Percentiles rank a stretch among this genome's conserved stretches.
These are phyloP conservation scores for Acrocalymma vagum DNA, from an alignment of 2,329 filamentous ascomycete genomes.

Conservation along the genomic window DNA sequence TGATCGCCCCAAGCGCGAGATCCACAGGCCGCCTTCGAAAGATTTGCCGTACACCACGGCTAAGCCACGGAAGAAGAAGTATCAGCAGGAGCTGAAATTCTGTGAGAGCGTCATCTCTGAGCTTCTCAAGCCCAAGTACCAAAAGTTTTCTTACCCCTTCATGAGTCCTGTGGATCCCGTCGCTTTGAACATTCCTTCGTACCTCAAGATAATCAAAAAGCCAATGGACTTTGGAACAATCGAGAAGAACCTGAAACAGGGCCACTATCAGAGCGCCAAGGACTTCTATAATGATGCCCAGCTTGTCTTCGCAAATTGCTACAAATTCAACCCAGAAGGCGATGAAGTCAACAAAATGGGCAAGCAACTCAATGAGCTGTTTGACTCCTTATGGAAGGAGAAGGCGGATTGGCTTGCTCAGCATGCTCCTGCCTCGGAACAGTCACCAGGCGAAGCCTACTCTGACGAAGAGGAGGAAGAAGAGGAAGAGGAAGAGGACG, in stretches of 20 bases:
- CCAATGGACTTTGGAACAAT: constrained; percentile 96
- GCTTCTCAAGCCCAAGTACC: constrained; percentile 77
- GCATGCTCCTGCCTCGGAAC: constrained; percentile 72
- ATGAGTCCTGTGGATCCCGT: constrained; percentile 89
- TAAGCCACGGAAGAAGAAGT: constrained; percentile 90
- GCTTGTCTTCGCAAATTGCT: constrained; percentile 89
- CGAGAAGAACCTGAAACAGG: constrained; percentile 75
- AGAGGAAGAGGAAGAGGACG: constrained; percentile 70
- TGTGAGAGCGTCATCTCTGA: constrained; percentile 84
- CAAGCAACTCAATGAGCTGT: constrained; percentile 76
- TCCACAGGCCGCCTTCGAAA: constrained; percentile 88
- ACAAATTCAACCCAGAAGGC: constrained; percentile 84
- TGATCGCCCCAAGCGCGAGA: constrained; percentile 88
- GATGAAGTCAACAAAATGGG: constrained; percentile 79
- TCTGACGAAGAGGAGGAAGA: constrained; percentile 75
- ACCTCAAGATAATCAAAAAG: constrained; percentile 93
- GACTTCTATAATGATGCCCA: constrained; percentile 87
- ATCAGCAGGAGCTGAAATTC: constrained; percentile 88
- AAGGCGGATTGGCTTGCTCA: constrained; percentile 84
- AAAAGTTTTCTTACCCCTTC: constrained; percentile 75
- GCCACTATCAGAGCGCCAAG: constrained; percentile 81
- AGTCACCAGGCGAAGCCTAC: constrained; percentile 62
- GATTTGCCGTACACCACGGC: constrained; percentile 87
- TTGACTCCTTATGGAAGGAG: constrained; percentile 76
- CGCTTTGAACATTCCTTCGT: constrained; percentile 90